Evolutionary conservation across 129 eudicot genomes (phyloP), one percentile per base, ranked within the genome.

Genomic region (Tanacetum coccineum): DNA sequence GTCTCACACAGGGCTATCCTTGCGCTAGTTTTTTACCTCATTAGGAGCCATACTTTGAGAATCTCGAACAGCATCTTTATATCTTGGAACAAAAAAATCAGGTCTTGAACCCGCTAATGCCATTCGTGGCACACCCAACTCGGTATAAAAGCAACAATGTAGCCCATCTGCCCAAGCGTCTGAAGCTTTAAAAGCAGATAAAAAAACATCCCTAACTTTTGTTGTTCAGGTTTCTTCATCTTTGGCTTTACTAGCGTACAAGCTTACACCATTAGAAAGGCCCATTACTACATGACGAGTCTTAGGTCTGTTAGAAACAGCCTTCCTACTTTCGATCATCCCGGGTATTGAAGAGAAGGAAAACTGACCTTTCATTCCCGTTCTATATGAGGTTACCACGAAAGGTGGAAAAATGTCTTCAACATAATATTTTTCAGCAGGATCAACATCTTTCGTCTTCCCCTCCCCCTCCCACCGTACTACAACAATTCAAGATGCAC

Each of bases 21-120:
- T 78, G 28, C 59, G 74, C 89, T 79, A 75, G 65, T 59, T 78
- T 51, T 68, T 74, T n/a, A 84, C 77, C 51, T 84, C n/a, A 3
- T 26, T 39, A 52, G 70, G 70, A 20, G 83, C 68, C 42, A 71
- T 64, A 17, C 70, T 44, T 56, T 72, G 65, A 13, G 64, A 28
- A 14, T 52, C 70, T 13, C 64, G 56, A 2, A 32, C 78, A 47
- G 54, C 59, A 45, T 61, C 86, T 70, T 76, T 73, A 66, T 30
- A 49, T 70, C 64, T 73, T 14, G 79, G 57, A 64, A 77, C 83
- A 47, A 72, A 81, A 40, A 81, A 79, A 48, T 79, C 73, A 28
- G 90, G 90, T 73, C 17, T 84, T 61, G 90, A 84, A 56, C 90
- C 90, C 14, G 78, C 84, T 3, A 81, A 70, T 11, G 84, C 90